Evolutionary conservation across 2,329 filamentous ascomycete species (phyloP).

Genomic region (Pestalotiopsis sp.): DNA sequence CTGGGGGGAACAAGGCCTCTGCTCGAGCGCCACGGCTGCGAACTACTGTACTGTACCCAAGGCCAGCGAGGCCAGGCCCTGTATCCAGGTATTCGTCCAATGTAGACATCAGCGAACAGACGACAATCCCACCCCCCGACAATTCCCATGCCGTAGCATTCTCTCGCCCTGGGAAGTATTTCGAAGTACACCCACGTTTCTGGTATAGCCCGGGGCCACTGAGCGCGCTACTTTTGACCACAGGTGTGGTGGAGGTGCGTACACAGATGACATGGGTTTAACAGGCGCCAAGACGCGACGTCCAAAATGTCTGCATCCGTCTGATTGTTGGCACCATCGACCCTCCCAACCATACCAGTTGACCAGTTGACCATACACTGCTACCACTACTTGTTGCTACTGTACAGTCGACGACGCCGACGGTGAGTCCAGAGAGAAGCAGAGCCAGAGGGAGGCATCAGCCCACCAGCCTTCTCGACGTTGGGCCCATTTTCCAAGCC

Average conservation of each 20-base stretch:
- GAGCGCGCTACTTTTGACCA: conserved; percentile 4
- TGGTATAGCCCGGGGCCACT: neutral
- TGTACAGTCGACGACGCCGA: neutral
- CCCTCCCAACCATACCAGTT: neutral
- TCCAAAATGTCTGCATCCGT: neutral
- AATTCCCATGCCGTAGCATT: neutral
- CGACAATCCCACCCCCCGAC: neutral
- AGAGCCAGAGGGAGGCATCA: neutral
- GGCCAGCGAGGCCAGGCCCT: neutral
- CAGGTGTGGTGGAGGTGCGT: conserved; percentile 9
- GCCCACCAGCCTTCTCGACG: conserved; percentile 1
- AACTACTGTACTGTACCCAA: neutral
- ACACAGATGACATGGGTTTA: conserved; percentile 7
- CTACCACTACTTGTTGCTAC: neutral
- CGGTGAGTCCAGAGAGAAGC: neutral
- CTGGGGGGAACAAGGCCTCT: neutral
- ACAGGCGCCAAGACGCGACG: conserved; percentile 6
- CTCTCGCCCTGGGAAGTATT: neutral
- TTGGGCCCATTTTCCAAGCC: neutral
- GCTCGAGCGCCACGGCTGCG: conserved; percentile 5
- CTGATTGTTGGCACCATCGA: conserved; percentile 3
- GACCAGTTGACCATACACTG: neutral
- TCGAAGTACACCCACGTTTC: conserved; percentile 8
- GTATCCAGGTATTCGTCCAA: no score
- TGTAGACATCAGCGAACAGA: neutral